Conservation (phyloP, 2,329 filamentous ascomycete genomes). For the Sordariomycetes sp. region DNA sequence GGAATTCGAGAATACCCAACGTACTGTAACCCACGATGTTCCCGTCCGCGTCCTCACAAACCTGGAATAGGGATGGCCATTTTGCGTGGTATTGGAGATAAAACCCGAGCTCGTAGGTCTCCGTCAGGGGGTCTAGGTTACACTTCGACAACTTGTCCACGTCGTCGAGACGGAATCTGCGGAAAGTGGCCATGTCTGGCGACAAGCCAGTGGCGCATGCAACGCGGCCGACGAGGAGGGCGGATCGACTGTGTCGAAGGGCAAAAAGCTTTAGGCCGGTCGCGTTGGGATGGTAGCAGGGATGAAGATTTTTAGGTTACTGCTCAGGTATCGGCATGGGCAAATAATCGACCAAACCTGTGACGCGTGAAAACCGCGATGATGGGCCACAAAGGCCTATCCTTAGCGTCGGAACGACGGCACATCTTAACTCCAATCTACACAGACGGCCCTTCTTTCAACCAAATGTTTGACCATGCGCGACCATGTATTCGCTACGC, state of each 20-base stretch:
- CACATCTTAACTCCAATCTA: neutral
- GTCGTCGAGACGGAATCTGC: slow-evolving; percentile 73
- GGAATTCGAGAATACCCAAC: slow-evolving; percentile 14
- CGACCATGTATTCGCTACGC: too few relatives aligned
- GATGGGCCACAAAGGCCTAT: neutral
- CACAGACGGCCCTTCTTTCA: neutral
- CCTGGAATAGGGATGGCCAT: slow-evolving; percentile 91
- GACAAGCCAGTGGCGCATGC: neutral
- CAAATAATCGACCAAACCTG: neutral
- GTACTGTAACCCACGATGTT: slow-evolving; percentile 89
- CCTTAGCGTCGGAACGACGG: neutral
- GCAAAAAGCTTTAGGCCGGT: neutral
- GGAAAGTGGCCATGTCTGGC: slow-evolving; percentile 64
- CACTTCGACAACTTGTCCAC: slow-evolving; percentile 84
- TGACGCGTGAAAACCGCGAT: neutral
- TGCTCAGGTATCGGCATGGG: neutral
- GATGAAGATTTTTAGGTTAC: neutral
- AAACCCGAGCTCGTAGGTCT: slow-evolving; percentile 92
- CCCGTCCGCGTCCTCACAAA: slow-evolving; percentile 75
- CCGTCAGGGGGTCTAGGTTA: slow-evolving; percentile 93
- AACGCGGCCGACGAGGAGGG: neutral
- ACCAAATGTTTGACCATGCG: too few relatives aligned
- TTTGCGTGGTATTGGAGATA: slow-evolving; percentile 92
- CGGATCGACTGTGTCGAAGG: neutral
- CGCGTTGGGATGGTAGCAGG: neutral